Conservation (phyloP, 495 filamentous ascomycete species). For the Amorphotheca resinae region DNA sequence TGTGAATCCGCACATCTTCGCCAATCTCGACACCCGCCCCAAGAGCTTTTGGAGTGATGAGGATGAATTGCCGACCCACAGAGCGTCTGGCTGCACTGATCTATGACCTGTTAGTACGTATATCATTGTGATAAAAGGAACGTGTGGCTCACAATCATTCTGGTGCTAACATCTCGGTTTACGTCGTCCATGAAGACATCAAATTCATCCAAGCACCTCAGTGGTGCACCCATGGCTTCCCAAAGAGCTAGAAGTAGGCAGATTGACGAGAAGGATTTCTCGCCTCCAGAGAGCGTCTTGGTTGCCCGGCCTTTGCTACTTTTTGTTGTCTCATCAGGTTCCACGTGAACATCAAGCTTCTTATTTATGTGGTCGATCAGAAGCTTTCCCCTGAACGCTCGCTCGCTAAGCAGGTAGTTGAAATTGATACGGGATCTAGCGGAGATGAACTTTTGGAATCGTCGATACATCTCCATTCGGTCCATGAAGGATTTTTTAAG, state of each 20-base stretch:
- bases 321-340: constrained; percentile 64
- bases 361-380: constrained; percentile 62
- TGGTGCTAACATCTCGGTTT: constrained; percentile 85
- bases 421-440: constrained; percentile 76
- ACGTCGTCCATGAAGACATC: constrained; percentile 99
- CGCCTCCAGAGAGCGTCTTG: constrained; percentile 86
- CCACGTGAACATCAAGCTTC: constrained; percentile 64
- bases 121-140: not conserved
- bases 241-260: constrained; percentile 85
- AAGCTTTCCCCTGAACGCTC: constrained; percentile 75
- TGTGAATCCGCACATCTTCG: constrained; percentile 73
- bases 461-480: constrained; percentile 62
- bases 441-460: constrained; percentile 74
- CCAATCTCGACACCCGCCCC: constrained; percentile 49
- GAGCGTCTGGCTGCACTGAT: constrained; percentile 72
- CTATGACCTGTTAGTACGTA: constrained; percentile 30
- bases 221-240: constrained; percentile 95
- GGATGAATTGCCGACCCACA: constrained; percentile 83
- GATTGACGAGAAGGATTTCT: constrained; percentile 95
- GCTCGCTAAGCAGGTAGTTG: constrained; percentile 72
- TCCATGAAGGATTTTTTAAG: constrained; percentile 55
- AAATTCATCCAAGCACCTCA: constrained; percentile 94
- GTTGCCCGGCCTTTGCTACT: constrained; percentile 60
- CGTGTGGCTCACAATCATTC: constrained; percentile 66
- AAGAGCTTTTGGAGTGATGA: constrained; percentile 91